Base-by-base conservation (phyloP, 1,139 yeast species). In the Candida sp. region DNA sequence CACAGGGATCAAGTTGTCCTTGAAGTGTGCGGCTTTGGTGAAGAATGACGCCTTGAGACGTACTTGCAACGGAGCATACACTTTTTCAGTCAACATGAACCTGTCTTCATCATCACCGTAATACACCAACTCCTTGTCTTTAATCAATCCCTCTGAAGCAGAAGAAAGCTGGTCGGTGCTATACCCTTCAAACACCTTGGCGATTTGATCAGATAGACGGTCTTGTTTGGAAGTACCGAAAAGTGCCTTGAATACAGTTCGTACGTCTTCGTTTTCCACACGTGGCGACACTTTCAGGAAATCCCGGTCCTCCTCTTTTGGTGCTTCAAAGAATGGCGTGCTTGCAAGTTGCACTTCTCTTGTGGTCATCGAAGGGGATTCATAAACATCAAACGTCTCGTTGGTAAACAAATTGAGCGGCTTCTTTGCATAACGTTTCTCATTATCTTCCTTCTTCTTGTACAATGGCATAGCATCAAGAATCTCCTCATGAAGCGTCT, bases 61-160 rank as follows among this genome's bases (percentile, higher is more conserved):
- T 42, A 74, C 72, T 11, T 70, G 72, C 22, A 85, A 60, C 4
- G 77, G 53, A 42, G 68, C 67, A 49, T 75, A 65, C 37, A 86
- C 76, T 53, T 72, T 78, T 28, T 89, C 96, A 1, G 90, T 82
- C 41, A 89, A 67, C 5, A 73, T 66, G 58, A 86, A 87, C 52
- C 83, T 80, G 8, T 78, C 72, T 40, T 73, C 72, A 26, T 72
- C 75, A 37, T 66, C 71, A 32, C 84, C 78, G 22, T 78, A 72
- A 50, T 78, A 77, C 1, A 80, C 72, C 54, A 88, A 73, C 41
- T 85, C 85, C 53, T 78, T 81, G 6, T 78, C 82, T 40, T 71
- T 73, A 17, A 85, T 81, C 66, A 90, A 70, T 12, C 73, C 77
- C 5, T 76, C 66, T 6, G 86, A 70, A 0, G 90, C 90, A 11